Conservation (phyloP, 2,329 filamentous ascomycete species). For the Monosporascus cannonballus region DNA sequence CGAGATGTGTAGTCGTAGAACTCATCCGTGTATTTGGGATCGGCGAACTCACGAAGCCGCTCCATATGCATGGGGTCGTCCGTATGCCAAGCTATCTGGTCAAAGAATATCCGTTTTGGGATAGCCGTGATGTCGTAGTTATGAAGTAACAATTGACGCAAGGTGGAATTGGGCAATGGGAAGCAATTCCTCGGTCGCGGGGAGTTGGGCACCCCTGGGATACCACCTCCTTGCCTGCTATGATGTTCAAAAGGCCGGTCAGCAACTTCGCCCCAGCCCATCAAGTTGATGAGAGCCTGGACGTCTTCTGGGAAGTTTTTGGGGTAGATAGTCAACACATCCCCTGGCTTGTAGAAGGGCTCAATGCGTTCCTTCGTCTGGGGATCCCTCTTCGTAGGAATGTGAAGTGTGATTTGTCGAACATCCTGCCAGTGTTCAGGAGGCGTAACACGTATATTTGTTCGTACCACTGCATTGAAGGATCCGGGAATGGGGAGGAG, state of each 20-base stretch:
- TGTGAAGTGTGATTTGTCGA: constrained; percentile 62
- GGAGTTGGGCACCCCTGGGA: background rate
- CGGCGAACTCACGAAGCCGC: constrained; percentile 75
- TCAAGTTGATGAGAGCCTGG: constrained; percentile 67
- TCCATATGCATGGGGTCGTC: constrained; percentile 67
- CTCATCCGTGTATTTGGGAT: constrained; percentile 77
- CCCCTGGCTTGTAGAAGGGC: constrained; percentile 57
- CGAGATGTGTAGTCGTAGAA: constrained; percentile 94
- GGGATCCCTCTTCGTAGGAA: constrained; percentile 21
- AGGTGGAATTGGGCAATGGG: constrained; percentile 44
- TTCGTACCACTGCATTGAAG: constrained; percentile 49
- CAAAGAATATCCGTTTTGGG: constrained; percentile 81
- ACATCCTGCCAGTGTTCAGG: constrained; percentile 87
- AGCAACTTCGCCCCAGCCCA: constrained; percentile 71
- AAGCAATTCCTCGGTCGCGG: constrained; percentile 23
- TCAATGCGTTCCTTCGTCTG: constrained; percentile 22
- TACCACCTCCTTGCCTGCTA: constrained; percentile 5
- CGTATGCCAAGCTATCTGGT: constrained; percentile 70
- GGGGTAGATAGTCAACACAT: constrained; percentile 75
- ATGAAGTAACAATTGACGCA: constrained; percentile 72
- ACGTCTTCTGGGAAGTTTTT: constrained; percentile 83
- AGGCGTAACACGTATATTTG: constrained; percentile 73
- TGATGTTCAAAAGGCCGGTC: constrained; percentile 54
- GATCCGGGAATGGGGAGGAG: constrained; percentile 53
- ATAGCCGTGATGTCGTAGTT: constrained; percentile 88